Conservation (phyloP, 768 basidiomycete genomes). For the Phylloporus arenicola region DNA sequence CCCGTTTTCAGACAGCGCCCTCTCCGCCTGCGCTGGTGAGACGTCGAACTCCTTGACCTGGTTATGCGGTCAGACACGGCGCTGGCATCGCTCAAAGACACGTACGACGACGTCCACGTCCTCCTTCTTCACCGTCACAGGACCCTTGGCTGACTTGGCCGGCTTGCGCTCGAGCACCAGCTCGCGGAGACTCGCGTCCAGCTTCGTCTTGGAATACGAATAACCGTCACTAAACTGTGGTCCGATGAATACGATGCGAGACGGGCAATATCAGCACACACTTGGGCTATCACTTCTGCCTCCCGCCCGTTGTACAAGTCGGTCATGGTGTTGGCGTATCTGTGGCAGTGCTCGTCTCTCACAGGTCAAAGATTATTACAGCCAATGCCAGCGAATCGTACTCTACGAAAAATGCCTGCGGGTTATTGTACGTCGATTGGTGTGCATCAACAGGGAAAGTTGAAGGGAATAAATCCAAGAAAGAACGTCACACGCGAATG, state of each 20-base stretch:
- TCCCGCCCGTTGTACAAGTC: conserved; percentile 27
- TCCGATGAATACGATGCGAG: conserved; percentile 25
- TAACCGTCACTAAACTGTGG: conserved; percentile 50
- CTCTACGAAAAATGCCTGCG: conserved; percentile 21
- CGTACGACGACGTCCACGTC: conserved; percentile 27
- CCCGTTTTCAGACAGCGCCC: conserved; percentile 24
- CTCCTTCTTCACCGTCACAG: conserved; percentile 22
- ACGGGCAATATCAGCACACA: neutral
- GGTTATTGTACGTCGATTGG: conserved; percentile 13
- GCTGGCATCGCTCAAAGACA: neutral
- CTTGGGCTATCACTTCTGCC: conserved; percentile 28
- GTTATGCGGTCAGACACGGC: conserved; percentile 3
- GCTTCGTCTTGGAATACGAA: conserved; percentile 34
- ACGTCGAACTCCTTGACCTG: conserved; percentile 30
- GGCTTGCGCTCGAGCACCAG: conserved; percentile 43
- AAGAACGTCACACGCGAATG: conserved; percentile 14
- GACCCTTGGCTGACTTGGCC: conserved; percentile 42
- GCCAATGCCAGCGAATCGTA: conserved; percentile 27
- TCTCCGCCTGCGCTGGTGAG: conserved; percentile 26
- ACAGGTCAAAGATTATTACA: conserved; percentile 22
- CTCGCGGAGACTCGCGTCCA: conserved; percentile 44
- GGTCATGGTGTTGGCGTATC: conserved; percentile 7
- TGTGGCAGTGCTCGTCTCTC: conserved; percentile 21
- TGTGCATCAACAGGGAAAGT: conserved; percentile 11
- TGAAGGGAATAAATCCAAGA: conserved; percentile 20